Conservation (phyloP, 1,284 basidiomycete genomes). For the Ceratobasidium papillatum region DNA sequence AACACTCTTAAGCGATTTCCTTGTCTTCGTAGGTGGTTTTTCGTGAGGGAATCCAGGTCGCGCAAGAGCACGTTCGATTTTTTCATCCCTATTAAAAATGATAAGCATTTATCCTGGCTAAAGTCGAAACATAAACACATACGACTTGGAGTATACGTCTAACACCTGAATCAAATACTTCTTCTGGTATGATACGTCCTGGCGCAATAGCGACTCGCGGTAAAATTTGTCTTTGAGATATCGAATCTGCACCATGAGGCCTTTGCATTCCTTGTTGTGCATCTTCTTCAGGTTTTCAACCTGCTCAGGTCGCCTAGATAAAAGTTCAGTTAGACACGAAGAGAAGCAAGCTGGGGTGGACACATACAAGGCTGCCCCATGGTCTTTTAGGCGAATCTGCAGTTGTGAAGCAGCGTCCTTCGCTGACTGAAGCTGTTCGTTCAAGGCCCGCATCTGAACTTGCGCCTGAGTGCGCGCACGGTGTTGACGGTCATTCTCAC, state of each 20-base stretch:
- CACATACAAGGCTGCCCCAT: slow-evolving; percentile 21
- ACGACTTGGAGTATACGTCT: slow-evolving; percentile 47
- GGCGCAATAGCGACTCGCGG: slow-evolving; percentile 84
- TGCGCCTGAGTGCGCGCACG: slow-evolving; percentile 66
- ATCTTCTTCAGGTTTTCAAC: slow-evolving; percentile 66
- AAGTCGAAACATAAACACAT: background rate
- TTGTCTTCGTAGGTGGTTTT: slow-evolving; percentile 53
- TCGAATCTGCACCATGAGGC: slow-evolving; percentile 84
- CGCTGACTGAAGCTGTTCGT: slow-evolving; percentile 66
- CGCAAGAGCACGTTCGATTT: slow-evolving; percentile 80
- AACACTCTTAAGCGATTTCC: slow-evolving; percentile 65
- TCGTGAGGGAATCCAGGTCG: slow-evolving; percentile 68
- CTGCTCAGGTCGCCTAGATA: slow-evolving; percentile 49
- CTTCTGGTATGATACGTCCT: slow-evolving; percentile 87
- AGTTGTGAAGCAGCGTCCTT: slow-evolving; percentile 59
- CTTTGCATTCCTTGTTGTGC: slow-evolving; percentile 88
- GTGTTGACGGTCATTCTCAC: slow-evolving; percentile 21
- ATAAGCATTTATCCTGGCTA: background rate
- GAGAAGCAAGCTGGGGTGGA: slow-evolving; percentile 14
- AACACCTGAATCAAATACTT: slow-evolving; percentile 60
- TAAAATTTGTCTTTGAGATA: slow-evolving; percentile 93
- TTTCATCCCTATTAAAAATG: slow-evolving; percentile 67
- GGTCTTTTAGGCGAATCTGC: slow-evolving; percentile 56
- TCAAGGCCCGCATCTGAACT: slow-evolving; percentile 69
- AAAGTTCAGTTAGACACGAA: background rate